Evolutionary conservation across 805 yeast genomes (phyloP).

Genomic region (Zygoascus tannicola): DNA sequence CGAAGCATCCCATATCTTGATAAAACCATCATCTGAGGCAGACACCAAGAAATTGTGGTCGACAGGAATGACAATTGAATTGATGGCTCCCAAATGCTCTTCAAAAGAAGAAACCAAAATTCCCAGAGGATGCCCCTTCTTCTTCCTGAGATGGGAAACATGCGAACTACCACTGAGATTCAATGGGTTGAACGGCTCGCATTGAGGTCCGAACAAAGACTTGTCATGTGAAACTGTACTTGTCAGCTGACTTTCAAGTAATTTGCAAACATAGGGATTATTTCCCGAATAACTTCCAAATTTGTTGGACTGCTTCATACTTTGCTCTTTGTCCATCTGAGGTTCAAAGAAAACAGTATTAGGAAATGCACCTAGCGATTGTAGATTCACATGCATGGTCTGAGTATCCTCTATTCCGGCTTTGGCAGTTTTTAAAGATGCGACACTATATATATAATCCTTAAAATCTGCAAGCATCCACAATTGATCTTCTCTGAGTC

Average conservation of each 20-base stretch:
- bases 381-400: slow-evolving; percentile 6
- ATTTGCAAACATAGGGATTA: slow-evolving; percentile 52
- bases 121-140: slow-evolving; percentile 37
- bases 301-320: neutral
- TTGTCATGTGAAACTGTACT: slow-evolving; percentile 50
- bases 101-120: slow-evolving; percentile 51
- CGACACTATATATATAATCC: slow-evolving; percentile 46
- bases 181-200: slow-evolving; percentile 2
- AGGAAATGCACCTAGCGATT: slow-evolving; percentile 12
- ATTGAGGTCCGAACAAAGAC: slow-evolving; percentile 53
- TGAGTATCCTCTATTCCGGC: neutral
- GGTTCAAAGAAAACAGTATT: slow-evolving; percentile 16
- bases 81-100: slow-evolving; percentile 55
- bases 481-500: slow-evolving; percentile 58
- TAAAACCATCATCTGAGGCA: slow-evolving; percentile 64
- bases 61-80: slow-evolving; percentile 48
- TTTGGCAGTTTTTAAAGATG: slow-evolving; percentile 8
- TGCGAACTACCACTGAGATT: neutral
- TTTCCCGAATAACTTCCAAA: slow-evolving; percentile 51
- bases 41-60: slow-evolving; percentile 60
- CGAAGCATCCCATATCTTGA: slow-evolving; percentile 71
- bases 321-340: neutral
- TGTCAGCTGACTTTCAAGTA: slow-evolving; percentile 43
- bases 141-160: slow-evolving; percentile 2
- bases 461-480: slow-evolving; percentile 77